These are phyloP conservation scores for Phyllosticta ampelicida DNA, from an alignment of 2,329 filamentous ascomycete species.

Conservation along the genomic window DNA sequence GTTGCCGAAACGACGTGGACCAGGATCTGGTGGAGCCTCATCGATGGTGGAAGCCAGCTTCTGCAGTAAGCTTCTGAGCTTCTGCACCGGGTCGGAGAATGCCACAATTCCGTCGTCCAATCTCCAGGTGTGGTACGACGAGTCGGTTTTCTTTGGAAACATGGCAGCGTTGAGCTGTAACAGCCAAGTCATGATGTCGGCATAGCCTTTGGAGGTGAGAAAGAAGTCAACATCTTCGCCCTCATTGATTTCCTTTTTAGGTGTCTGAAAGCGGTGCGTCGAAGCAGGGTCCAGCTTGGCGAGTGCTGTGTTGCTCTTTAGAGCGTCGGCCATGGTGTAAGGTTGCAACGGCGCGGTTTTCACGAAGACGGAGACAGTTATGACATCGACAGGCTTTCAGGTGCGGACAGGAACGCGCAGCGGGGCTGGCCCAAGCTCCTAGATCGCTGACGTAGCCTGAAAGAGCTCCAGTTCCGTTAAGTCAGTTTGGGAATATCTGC, in stretches of 20 bases:
- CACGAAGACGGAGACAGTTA: conserved; percentile 1
- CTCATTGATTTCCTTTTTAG: conserved; percentile 75
- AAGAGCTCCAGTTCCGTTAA: not conserved
- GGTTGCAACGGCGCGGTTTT: not conserved
- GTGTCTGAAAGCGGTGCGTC: conserved; percentile 47
- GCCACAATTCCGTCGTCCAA: conserved; percentile 32
- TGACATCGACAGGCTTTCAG: conserved; percentile 7
- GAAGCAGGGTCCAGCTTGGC: conserved; percentile 15
- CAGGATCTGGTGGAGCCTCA: conserved; percentile 71
- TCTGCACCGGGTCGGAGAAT: conserved; percentile 48
- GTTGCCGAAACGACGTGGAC: conserved; percentile 86
- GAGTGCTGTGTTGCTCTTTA: conserved; percentile 15
- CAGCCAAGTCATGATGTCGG: conserved; percentile 76
- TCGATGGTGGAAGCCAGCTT: conserved; percentile 57
- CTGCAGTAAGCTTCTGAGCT: conserved; percentile 55
- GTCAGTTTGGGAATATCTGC: too few species aligned
- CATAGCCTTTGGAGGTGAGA: conserved; percentile 69
- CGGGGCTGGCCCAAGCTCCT: conserved; percentile 8
- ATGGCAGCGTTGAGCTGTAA: conserved; percentile 83
- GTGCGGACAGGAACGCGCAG: not conserved
- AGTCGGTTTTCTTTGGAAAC: conserved; percentile 52
- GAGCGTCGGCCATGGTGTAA: conserved; percentile 4
- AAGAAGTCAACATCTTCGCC: conserved; percentile 72
- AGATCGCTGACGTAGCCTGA: not conserved
- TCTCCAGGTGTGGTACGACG: conserved; percentile 42